Base-by-base conservation (phyloP, 2,329 filamentous ascomycete genomes). In the Penicillium decumbens region DNA sequence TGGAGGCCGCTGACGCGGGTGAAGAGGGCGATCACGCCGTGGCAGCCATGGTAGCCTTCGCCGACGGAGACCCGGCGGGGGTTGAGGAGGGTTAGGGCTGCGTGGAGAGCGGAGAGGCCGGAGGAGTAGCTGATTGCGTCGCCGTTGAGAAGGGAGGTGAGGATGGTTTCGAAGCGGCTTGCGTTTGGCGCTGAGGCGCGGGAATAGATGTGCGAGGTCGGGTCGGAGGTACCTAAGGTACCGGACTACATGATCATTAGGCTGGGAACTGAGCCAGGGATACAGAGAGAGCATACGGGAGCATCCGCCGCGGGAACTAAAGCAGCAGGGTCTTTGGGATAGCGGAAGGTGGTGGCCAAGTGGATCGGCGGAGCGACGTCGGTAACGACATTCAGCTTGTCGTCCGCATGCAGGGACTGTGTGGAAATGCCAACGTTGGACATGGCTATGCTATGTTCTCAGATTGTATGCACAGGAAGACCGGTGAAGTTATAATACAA, bases 331-430 rank as follows among this genome's bases (percentile, higher is more conserved):
- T 95, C 79, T 45, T 76, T 72, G 25, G 78, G 76, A 70, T 96
- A 97, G 59, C 89, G 84, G 72, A 89, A 97, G 13, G 89, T 97
- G 10, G 92, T 96, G 54, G 89, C 90, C 56, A 95, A 83, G 68
- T 97, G 92, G 65, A 97, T 78, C 3, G 92, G 83, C 51, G 93
- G 92, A 10, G 92, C 90, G 47, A 97, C 86, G 65, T 93, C 89
- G 43, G 83, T 78, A 59, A 87, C 81, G 29, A 77, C 72, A 69
- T 89, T 88, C 62, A 93, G 79, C 61, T 77, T 77, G 72, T 95
- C 85, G 64, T 95, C 90, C 54, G 87, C 88, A 68, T 95, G 90
- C 55, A 95, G 76, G n/a, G 87, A 81, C 48, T 81, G 79, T 5
- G 89, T 89, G 6, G 88, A 80, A 42, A 87, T 74, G 44, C 60